Evolutionary conservation across 192 early-diverging fungal species (phyloP).

Genomic region (Podila minutissima): DNA sequence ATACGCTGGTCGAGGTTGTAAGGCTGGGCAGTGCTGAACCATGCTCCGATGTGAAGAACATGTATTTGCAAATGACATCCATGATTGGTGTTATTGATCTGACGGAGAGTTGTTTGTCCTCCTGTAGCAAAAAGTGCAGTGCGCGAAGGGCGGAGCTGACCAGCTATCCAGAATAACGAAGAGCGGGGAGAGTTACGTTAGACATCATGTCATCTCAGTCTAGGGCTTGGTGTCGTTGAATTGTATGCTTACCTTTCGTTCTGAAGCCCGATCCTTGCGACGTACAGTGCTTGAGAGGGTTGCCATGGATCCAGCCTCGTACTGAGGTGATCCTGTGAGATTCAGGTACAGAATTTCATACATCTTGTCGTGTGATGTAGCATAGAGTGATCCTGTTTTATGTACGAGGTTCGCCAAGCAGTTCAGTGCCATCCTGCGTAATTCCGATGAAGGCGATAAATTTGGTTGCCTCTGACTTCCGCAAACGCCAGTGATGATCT

Average conservation of each 20-base stretch:
- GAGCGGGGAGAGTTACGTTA: not conserved
- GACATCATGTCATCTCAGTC: not conserved
- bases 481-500: conserved; percentile 28
- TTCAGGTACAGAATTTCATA: conserved; percentile 61
- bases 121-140: conserved; percentile 60
- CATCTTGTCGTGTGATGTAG: conserved; percentile 55
- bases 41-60: conserved; percentile 57
- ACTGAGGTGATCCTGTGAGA: conserved; percentile 35
- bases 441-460: conserved; percentile 25
- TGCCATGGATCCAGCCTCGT: not conserved
- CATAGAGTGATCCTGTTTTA: conserved; percentile 64
- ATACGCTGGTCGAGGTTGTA: not conserved
- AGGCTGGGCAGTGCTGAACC: not conserved
- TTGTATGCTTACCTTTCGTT: conserved; percentile 23
- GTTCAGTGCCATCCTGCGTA: conserved; percentile 71
- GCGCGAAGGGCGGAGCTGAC: conserved; percentile 65
- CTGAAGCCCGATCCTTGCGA: conserved; percentile 26
- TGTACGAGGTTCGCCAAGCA: conserved; percentile 73
- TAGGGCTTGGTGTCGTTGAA: too few species aligned
- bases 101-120: conserved; percentile 55
- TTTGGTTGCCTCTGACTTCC: conserved; percentile 24
- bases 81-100: conserved; percentile 57
- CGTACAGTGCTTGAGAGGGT: not conserved
- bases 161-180: conserved; percentile 22
- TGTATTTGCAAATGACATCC: conserved; percentile 56